A percentile compares a stretch with the other conserved stretches of the same genome.
phyloP scores from a whole-genome alignment of 2,329 filamentous ascomycete species.

The Alternaria viburni region DNA sequence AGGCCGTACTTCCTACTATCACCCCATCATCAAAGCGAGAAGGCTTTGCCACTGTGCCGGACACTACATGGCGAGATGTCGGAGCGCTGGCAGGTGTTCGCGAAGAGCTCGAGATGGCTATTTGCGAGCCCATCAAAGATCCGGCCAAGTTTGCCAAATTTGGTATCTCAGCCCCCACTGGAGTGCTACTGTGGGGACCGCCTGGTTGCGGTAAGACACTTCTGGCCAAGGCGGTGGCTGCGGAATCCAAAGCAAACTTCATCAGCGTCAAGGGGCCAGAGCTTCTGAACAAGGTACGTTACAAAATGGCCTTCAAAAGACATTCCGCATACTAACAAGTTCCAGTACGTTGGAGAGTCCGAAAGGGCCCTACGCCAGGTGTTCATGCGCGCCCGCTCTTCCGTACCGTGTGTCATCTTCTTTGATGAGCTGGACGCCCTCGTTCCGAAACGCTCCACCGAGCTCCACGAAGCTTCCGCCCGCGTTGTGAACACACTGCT shows the following conservation, averaged over 20 bases:
- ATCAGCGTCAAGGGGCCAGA: constrained; percentile 98
- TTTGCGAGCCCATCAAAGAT: constrained; percentile 86
- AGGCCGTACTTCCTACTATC: constrained; percentile 74
- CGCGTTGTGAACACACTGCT: constrained; percentile 94
- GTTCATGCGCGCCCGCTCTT: constrained; percentile 84
- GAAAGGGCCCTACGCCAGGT: constrained; percentile 92
- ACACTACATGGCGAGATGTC: constrained; percentile 91
- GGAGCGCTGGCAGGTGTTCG: constrained; percentile 83
- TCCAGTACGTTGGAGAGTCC: constrained; percentile 85
- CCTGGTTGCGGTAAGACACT: constrained; percentile 97
- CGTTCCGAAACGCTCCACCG: constrained; percentile 80
- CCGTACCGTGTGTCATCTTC: constrained; percentile 92
- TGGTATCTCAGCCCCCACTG: constrained; percentile 81
- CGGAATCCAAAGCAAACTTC: constrained; percentile 95
- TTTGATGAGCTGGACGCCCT: constrained; percentile 97
- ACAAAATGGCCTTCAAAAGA: no score
- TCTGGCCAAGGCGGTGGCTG: constrained; percentile 93
- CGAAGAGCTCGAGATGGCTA: constrained; percentile 80
- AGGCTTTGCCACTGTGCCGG: constrained; percentile 92
- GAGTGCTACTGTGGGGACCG: constrained; percentile 93
- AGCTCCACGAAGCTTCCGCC: constrained; percentile 79
- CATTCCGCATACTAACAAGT: constrained; percentile 13
- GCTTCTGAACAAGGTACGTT: constrained; percentile 78
- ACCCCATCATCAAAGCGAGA: constrained; percentile 86
- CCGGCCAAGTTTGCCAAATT: constrained; percentile 78